Percentiles rank a stretch among this genome's conserved stretches.
These are phyloP conservation scores for Ophiocordyceps camponoti-saundersi DNA, from an alignment of 2,329 filamentous ascomycete species.

Conservation along the genomic window DNA sequence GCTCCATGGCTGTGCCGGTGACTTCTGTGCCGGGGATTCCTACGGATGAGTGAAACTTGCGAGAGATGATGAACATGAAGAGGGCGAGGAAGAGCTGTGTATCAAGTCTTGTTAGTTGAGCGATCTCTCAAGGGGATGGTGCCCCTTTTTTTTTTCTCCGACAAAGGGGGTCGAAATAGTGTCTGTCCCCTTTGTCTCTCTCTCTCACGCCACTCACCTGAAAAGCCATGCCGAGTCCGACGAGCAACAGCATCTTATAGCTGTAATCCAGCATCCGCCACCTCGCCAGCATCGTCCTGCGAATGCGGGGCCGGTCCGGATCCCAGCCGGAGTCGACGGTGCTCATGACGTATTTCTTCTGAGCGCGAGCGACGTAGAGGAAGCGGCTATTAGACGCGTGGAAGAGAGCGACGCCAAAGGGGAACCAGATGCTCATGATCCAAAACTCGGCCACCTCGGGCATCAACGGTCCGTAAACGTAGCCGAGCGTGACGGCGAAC, in stretches of 20 bases:
- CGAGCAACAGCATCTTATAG: conserved; percentile 28
- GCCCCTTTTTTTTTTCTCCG: too few relatives aligned
- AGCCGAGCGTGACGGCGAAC: conserved; percentile 19
- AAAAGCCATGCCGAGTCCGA: conserved; percentile 34
- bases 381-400: conserved; percentile 39
- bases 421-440: conserved; percentile 43
- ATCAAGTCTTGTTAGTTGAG: not conserved
- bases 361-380: conserved; percentile 30
- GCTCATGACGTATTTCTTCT: conserved; percentile 14
- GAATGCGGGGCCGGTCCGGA: not conserved
- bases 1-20: conserved; percentile 32
- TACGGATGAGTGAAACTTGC: conserved; percentile 45
- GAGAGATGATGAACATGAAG: conserved; percentile 44
- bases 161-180: too few relatives aligned
- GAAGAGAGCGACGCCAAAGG: conserved; percentile 39
- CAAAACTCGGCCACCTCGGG: conserved; percentile 40
- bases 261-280: conserved; percentile 21
- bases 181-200: too few relatives aligned
- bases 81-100: conserved; percentile 40
- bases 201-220: too few relatives aligned
- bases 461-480: conserved; percentile 16
- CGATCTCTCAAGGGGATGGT: too few relatives aligned
- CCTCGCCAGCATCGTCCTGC: not conserved
- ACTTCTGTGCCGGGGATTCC: conserved; percentile 46
- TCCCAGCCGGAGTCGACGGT: not conserved